Evolutionary conservation across 768 basidiomycete species (phyloP), one percentile per base, ranked within the genome.

Genomic region (Zangia roseola): DNA sequence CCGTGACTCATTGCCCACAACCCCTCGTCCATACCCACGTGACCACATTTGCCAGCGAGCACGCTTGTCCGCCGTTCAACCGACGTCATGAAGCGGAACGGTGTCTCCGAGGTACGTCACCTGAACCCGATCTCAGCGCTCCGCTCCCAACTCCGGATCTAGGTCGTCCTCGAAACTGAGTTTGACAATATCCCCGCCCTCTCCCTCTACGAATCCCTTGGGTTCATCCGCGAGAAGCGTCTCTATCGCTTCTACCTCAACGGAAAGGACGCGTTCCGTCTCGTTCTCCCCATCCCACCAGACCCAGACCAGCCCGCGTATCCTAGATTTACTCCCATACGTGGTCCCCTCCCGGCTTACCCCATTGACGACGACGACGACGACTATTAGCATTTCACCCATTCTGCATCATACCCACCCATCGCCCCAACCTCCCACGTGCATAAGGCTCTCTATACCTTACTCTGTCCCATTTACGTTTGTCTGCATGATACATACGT

Each of bases 101-200:
- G 86, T 14, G 92, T 91, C 7, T 82, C 92, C 53, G 94, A 98
- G 84, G 94, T 90, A 41, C 23, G 82, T 73, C 4, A 13, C 16
- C 13, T 16, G 6, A 16, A 6, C 14, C 31, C 31, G 7, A n/a
- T 16, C 46, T n/a, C 13, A n/a, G 26, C 46, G 23, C 43, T 36
- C 21, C 44, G n/a, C 44, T 39, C 33, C 40, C 35, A 6, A 24
- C 38, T 35, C 43, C 34, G 20, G 14, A 24, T 12, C 38, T 54
- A 97, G 91, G 82, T 97, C 59, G 84, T 93, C 12, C 84, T 98
- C 49, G 97, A 98, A 72, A 98, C 97, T 5, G 97, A 99, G 69
- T 88, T 78, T 64, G 95, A 98, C 71, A 98, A 98, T 68, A 70
- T 74, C 38, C 82, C 92, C 7, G 94, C 94, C 0, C 78, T 98